Conservation (phyloP, 2,329 filamentous ascomycete genomes). For the Scedosporium minutisporum region DNA sequence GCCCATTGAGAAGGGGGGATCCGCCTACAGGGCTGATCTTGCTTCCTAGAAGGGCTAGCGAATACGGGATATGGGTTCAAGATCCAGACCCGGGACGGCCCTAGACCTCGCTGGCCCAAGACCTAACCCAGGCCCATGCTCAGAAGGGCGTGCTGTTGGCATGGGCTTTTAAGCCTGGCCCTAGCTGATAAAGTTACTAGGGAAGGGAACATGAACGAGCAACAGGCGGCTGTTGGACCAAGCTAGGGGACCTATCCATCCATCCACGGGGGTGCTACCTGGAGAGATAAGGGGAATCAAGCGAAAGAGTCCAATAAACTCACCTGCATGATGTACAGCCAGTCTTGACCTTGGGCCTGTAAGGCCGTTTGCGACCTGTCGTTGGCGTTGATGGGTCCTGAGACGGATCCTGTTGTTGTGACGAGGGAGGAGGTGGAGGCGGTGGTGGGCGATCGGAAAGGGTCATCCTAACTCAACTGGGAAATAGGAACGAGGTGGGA, state of each 20-base stretch:
- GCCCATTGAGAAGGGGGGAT: background rate
- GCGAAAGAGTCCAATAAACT: constrained; percentile 12
- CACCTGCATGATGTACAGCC: constrained; percentile 34
- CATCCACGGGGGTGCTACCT: background rate
- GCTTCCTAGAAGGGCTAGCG: background rate
- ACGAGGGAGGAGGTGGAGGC: background rate
- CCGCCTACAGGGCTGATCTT: background rate
- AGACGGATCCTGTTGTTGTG: background rate
- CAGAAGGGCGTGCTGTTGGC: no score
- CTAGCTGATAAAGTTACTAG: no score
- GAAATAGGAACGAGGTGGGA: constrained; percentile 3
- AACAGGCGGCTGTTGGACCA: no score
- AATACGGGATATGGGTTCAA: background rate
- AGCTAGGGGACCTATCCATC: background rate
- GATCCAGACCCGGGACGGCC: background rate
- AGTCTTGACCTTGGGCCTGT: constrained; percentile 27
- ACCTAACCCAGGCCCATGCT: no score
- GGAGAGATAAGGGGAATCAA: background rate
- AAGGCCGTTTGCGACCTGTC: constrained; percentile 1
- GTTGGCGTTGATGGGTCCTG: background rate
- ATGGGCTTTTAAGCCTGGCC: no score
- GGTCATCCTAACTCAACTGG: constrained; percentile 6
- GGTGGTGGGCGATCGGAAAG: background rate
- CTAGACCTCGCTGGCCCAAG: background rate
- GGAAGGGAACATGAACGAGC: no score